These are phyloP conservation scores for Pulveroboletus frians DNA, from an alignment of 768 basidiomycete species.

Conservation along the genomic window DNA sequence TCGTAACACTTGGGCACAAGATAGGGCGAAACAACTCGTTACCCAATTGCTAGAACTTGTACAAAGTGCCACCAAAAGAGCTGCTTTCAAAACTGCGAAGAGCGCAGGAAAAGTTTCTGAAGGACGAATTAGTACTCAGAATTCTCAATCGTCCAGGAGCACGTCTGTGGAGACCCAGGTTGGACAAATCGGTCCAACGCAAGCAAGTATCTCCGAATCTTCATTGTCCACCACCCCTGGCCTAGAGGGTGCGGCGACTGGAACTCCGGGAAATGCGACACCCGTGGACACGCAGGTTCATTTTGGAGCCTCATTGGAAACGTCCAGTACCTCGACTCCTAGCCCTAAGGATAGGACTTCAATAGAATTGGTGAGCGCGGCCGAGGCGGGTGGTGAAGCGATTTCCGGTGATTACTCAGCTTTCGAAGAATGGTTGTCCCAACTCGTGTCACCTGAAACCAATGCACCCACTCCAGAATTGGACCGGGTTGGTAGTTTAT, in stretches of 20 bases:
- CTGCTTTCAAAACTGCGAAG: slow-evolving; percentile 44
- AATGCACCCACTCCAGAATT: slow-evolving; percentile 6
- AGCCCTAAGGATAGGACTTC: slow-evolving; percentile 7
- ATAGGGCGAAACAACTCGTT: slow-evolving; percentile 58
- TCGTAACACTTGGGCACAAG: slow-evolving; percentile 55
- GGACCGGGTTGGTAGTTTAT: slow-evolving; percentile 2
- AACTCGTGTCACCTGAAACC: slow-evolving; percentile 34
- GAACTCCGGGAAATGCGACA: neutral
- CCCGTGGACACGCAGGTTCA: slow-evolving; percentile 28
- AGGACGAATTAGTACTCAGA: slow-evolving; percentile 31
- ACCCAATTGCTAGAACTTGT: slow-evolving; percentile 57
- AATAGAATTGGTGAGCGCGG: slow-evolving; percentile 6
- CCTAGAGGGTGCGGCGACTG: neutral
- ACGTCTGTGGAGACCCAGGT: slow-evolving; percentile 15
- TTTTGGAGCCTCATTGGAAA: slow-evolving; percentile 37
- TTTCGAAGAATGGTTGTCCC: slow-evolving; percentile 49
- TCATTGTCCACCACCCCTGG: neutral
- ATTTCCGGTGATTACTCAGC: slow-evolving; percentile 33
- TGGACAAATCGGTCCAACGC: neutral
- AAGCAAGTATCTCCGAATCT: neutral
- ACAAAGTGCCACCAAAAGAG: slow-evolving; percentile 56
- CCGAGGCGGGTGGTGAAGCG: slow-evolving; percentile 6
- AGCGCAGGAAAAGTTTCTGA: neutral
- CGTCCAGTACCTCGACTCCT: slow-evolving; percentile 3
- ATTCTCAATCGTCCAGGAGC: slow-evolving; percentile 30